Evolutionary conservation across 2,329 filamentous ascomycete genomes (phyloP).

Genomic region (Botrytis sinoallii): DNA sequence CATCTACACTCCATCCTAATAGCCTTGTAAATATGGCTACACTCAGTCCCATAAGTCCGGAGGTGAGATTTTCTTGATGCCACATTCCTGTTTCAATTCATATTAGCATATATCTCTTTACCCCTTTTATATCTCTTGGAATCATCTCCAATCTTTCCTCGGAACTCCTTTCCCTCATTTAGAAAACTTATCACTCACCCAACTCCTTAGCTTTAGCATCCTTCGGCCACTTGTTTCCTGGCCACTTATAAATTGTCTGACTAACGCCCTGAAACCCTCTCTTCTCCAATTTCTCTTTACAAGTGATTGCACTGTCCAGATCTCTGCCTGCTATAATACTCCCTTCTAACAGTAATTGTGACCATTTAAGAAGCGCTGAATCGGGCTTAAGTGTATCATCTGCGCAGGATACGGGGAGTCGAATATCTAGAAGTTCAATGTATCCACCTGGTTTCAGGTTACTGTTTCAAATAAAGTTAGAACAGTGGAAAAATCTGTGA

Average conservation of each 20-base stretch:
- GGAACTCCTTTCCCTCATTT: not conserved
- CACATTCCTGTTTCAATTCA: conserved; percentile 8
- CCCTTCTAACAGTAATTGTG: conserved; percentile 9
- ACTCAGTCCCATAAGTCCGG: conserved; percentile 24
- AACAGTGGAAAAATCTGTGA: not conserved
- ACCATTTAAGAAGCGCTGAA: conserved; percentile 4
- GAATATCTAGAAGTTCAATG: conserved; percentile 8
- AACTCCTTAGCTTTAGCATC: conserved; percentile 44
- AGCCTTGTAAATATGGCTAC: conserved; percentile 48
- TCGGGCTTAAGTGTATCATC: conserved; percentile 3
- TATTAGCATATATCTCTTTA: not conserved
- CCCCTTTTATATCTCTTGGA: no score
- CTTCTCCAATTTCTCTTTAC: conserved; percentile 24
- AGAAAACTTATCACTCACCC: conserved; percentile 41
- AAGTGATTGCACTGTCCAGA: not conserved
- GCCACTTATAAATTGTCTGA: conserved; percentile 29
- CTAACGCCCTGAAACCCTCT: conserved; percentile 37
- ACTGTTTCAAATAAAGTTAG: not conserved
- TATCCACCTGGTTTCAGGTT: conserved; percentile 14
- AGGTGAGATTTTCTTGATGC: not conserved
- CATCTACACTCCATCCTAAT: conserved; percentile 46
- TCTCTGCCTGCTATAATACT: not conserved
- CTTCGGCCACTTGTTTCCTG: conserved; percentile 13
- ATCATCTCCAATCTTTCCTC: not conserved
- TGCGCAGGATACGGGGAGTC: not conserved